These are phyloP conservation scores for Chlorella vulgaris DNA, from an alignment of 139 green algal species.

Conservation along the genomic window DNA sequence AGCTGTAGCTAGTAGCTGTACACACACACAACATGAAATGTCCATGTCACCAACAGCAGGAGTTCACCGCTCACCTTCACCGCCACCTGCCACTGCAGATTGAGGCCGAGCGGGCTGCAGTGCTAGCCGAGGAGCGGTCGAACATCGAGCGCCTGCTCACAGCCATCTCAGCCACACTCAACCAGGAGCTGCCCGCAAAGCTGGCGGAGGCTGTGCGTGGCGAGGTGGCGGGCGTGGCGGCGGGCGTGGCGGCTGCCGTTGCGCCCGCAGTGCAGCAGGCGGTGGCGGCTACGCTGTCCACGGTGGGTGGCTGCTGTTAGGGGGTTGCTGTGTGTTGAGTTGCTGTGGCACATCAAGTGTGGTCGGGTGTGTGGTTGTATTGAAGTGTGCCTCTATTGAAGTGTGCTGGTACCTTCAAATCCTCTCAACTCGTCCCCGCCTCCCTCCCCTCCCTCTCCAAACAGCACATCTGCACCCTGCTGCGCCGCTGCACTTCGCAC, in stretches of 20 bases:
- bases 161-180: conserved; percentile 47
- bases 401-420: too few relatives aligned
- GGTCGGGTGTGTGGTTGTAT: not conserved
- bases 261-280: conserved; percentile 31
- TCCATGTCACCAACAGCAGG: too few relatives aligned
- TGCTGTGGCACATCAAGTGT: too few relatives aligned
- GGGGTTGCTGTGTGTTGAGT: not conserved
- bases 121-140: conserved; percentile 50
- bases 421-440: too few relatives aligned
- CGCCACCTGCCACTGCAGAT: too few relatives aligned
- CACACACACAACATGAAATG: too few relatives aligned
- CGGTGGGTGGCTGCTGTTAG: conserved; percentile 16
- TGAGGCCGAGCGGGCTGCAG: conserved; percentile 39
- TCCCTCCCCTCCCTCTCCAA: not conserved
- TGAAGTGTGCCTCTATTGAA: too few relatives aligned
- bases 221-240: conserved; percentile 26
- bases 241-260: conserved; percentile 21
- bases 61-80: too few relatives aligned
- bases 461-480: not conserved
- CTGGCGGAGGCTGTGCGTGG: conserved; percentile 40
- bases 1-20: too few relatives aligned
- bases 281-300: conserved; percentile 28
- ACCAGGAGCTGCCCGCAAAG: conserved; percentile 52
- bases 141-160: conserved; percentile 51
- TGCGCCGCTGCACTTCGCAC: too few relatives aligned